Conservation (phyloP, 2,329 filamentous ascomycete genomes). For the Exophiala spinifera region DNA sequence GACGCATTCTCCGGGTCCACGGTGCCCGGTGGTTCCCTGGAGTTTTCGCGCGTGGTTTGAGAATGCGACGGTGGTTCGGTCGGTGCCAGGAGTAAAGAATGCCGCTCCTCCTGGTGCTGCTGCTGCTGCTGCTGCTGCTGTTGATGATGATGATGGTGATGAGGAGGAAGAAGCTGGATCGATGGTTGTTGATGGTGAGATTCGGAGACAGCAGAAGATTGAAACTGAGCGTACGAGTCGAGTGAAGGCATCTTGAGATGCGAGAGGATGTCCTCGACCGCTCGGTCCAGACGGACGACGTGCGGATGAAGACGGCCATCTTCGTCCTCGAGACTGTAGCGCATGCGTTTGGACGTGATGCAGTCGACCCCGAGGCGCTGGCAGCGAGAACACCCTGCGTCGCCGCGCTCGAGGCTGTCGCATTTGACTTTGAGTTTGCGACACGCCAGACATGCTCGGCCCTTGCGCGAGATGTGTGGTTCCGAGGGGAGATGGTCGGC, state of each 20-base stretch:
- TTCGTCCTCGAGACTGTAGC: slow-evolving; percentile 27
- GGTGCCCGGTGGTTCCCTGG: slow-evolving; percentile 21
- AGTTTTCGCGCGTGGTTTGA: slow-evolving; percentile 28
- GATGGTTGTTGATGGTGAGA: not conserved
- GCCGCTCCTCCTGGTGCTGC: no score
- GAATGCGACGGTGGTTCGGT: slow-evolving; percentile 12
- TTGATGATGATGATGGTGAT: not conserved
- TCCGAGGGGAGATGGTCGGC: slow-evolving; percentile 24
- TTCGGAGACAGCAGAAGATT: slow-evolving; percentile 2
- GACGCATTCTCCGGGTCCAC: slow-evolving; percentile 25
- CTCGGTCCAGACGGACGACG: slow-evolving; percentile 26
- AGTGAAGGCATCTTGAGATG: slow-evolving; percentile 27
- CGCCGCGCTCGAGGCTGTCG: slow-evolving; percentile 27
- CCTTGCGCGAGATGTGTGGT: slow-evolving; percentile 27
- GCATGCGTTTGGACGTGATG: slow-evolving; percentile 27
- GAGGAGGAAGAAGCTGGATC: not conserved
- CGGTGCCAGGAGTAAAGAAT: no score
- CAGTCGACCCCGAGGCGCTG: slow-evolving; percentile 28
- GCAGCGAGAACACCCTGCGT: slow-evolving; percentile 29
- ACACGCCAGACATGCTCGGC: slow-evolving; percentile 28
- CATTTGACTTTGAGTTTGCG: slow-evolving; percentile 30
- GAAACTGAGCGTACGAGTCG: slow-evolving; percentile 19
- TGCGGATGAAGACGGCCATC: slow-evolving; percentile 25
- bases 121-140: no score
- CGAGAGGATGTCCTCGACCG: slow-evolving; percentile 27